phyloP scores from a whole-genome alignment of 177 flowering plant species.

The Telopea speciosissima region DNA sequence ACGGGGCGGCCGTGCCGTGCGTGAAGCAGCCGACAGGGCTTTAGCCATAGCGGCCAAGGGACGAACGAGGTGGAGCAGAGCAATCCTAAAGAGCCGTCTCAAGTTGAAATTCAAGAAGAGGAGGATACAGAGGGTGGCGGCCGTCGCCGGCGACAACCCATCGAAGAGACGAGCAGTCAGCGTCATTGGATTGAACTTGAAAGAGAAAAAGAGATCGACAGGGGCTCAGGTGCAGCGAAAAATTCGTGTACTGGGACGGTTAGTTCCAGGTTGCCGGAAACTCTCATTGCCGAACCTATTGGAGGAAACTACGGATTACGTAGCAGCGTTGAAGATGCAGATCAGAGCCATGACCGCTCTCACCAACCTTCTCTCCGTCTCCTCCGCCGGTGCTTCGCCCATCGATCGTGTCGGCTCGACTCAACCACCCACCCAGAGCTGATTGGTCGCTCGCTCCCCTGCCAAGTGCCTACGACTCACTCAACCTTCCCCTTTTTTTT shows the following conservation, averaged over 20 bases:
- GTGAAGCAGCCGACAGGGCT: constrained; percentile 68
- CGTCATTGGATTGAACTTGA: constrained; percentile 23
- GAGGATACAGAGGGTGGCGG: constrained; percentile 22
- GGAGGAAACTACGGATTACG: constrained; percentile 79
- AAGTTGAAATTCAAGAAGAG: constrained; percentile 48
- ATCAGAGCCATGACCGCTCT: constrained; percentile 69
- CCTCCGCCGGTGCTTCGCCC: background rate
- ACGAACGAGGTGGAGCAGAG: constrained; percentile 79
- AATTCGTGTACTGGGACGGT: constrained; percentile 51
- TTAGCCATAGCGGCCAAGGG: constrained; percentile 73
- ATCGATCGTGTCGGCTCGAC: background rate
- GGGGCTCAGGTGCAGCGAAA: constrained; percentile 31
- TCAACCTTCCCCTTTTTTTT: background rate
- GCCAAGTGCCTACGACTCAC: background rate
- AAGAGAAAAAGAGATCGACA: constrained; percentile 42
- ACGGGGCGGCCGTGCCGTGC: constrained; percentile 40
- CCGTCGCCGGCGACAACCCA: constrained; percentile 16
- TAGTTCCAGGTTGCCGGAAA: constrained; percentile 87
- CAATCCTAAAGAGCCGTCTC: constrained; percentile 54
- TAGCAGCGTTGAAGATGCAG: constrained; percentile 87
- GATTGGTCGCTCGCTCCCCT: background rate
- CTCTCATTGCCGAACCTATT: constrained; percentile 60
- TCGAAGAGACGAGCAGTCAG: constrained; percentile 34
- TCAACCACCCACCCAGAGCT: background rate
- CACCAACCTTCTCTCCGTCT: constrained; percentile 37